Evolutionary conservation across 345 rosid genomes (phyloP).

Genomic region (Rubroshorea leprosula): DNA sequence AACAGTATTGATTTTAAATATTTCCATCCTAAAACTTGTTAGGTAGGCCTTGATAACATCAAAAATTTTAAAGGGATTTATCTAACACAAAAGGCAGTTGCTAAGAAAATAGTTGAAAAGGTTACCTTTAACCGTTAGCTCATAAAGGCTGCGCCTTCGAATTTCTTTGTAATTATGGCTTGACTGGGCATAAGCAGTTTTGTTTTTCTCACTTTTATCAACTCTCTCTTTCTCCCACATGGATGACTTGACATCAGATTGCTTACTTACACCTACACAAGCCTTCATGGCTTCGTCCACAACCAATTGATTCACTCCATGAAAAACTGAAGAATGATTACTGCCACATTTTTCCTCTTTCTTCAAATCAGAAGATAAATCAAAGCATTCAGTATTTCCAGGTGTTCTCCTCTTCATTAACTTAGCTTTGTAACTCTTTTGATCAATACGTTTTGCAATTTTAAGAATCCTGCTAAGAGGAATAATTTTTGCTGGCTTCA

Average conservation of each 20-base stretch:
- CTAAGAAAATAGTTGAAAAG: not conserved
- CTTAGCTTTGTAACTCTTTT: constrained; percentile 18
- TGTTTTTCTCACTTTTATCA: constrained; percentile 11
- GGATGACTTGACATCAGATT: constrained; percentile 15
- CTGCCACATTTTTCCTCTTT: constrained; percentile 14
- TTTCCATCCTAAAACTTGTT: no score
- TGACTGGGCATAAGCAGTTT: constrained; percentile 10
- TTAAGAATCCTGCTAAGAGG: constrained; percentile 37
- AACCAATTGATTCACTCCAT: constrained; percentile 16
- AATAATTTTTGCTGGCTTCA: constrained; percentile 31
- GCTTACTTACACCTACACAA: constrained; percentile 10
- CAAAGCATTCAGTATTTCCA: constrained; percentile 13
- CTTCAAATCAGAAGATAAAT: constrained; percentile 13
- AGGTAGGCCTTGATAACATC: constrained; percentile 3
- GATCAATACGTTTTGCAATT: constrained; percentile 22
- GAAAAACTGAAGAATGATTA: constrained; percentile 8
- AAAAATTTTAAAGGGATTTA: not conserved
- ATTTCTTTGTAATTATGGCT: constrained; percentile 32
- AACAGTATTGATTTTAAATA: no score
- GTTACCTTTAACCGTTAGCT: constrained; percentile 38
- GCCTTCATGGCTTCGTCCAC: constrained; percentile 15
- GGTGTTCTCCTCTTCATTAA: constrained; percentile 6
- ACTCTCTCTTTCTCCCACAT: constrained; percentile 15
- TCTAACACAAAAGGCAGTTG: constrained; percentile 2
- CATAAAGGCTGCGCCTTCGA: constrained; percentile 43